A percentile compares a stretch with the other conserved stretches of the same genome.
phyloP scores from a whole-genome alignment of 1,284 basidiomycete genomes.

The Agroathelia rolfsii region DNA sequence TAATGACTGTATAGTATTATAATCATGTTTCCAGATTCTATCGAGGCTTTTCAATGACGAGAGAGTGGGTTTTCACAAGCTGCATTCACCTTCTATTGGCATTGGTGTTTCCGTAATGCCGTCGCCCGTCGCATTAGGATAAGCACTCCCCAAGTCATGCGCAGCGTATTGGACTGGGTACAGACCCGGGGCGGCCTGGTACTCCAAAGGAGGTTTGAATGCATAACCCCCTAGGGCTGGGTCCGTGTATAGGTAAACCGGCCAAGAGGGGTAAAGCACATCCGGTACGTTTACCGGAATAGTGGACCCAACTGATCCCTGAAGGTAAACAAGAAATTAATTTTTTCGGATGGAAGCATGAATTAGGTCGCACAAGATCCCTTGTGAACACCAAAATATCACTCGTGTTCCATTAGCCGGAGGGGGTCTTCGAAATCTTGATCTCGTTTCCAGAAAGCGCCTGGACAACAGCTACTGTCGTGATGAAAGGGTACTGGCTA shows the following conservation, averaged over 20 bases:
- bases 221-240: slow-evolving; percentile 28
- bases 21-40: slow-evolving; percentile 30
- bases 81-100: slow-evolving; percentile 13
- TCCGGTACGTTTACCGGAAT: slow-evolving; percentile 41
- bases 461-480: slow-evolving; percentile 29
- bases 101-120: slow-evolving; percentile 18
- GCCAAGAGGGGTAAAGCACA: slow-evolving; percentile 35
- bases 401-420: slow-evolving; percentile 24
- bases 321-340: slow-evolving; percentile 1
- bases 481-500: slow-evolving; percentile 26
- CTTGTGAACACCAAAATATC: slow-evolving; percentile 42
- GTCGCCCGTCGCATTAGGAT: slow-evolving; percentile 5
- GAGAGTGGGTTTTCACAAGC: slow-evolving; percentile 8
- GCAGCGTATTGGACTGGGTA: slow-evolving; percentile 26
- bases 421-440: slow-evolving; percentile 18
- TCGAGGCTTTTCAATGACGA: slow-evolving; percentile 2
- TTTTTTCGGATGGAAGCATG: neutral
- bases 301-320: no score
- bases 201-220: slow-evolving; percentile 35
- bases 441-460: slow-evolving; percentile 30
- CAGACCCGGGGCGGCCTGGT: slow-evolving; percentile 21
- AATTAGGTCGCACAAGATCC: slow-evolving; percentile 22
- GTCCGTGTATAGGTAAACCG: slow-evolving; percentile 37
- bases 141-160: slow-evolving; percentile 27
- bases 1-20: slow-evolving; percentile 30